Evolutionary conservation across 139 green algal species (phyloP).

Genomic region (Chlorella sp.): DNA sequence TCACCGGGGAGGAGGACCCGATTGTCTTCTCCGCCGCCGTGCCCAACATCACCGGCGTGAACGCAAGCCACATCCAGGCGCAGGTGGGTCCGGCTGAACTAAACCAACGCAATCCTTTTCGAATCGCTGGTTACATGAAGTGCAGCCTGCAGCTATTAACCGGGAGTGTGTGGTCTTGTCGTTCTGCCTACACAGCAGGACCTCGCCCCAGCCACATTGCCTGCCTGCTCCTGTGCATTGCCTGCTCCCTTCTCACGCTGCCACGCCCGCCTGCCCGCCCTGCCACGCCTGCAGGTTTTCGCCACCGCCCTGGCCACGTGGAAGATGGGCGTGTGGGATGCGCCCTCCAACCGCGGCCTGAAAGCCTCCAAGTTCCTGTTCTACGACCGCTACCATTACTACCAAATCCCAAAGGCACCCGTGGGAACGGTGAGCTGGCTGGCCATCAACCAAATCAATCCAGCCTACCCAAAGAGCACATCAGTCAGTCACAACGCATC

Average conservation of each 20-base stretch:
- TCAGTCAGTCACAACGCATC: too few species aligned
- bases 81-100: neutral
- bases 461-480: too few species aligned
- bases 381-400: conserved; percentile 29
- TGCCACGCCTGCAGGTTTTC: neutral
- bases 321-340: conserved; percentile 20
- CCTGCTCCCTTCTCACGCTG: neutral
- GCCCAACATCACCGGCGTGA: neutral
- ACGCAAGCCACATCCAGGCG: neutral
- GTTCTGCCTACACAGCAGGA: too few species aligned
- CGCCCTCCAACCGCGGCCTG: conserved; percentile 15
- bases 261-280: neutral
- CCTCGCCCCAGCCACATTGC: neutral
- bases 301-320: conserved; percentile 1
- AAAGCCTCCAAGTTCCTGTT: neutral
- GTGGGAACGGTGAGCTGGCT: conserved; percentile 17
- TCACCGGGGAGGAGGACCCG: neutral
- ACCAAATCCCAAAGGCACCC: conserved; percentile 9
- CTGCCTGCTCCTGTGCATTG: neutral
- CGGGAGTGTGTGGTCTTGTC: too few species aligned
- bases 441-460: too few species aligned
- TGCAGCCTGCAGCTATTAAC: too few species aligned
- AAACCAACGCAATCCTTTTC: too few species aligned
- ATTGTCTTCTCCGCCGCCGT: neutral
- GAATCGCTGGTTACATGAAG: too few species aligned